Evolutionary conservation across 2,329 filamentous ascomycete species (phyloP).

Genomic region (Colletotrichum musae): DNA sequence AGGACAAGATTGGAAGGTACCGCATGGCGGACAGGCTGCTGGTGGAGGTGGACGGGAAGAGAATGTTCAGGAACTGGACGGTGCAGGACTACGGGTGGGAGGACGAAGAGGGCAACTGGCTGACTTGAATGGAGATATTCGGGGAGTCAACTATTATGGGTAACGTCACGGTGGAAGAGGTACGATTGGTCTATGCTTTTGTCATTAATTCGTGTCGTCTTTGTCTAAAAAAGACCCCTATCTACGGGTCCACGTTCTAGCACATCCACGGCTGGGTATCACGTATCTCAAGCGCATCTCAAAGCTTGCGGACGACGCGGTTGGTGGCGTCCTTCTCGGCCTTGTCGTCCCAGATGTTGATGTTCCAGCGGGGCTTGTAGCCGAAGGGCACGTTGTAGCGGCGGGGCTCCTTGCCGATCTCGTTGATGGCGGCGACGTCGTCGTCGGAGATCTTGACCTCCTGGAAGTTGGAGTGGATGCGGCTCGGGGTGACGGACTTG

Average conservation of each 20-base stretch:
- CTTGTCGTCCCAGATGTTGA: slow-evolving; percentile 69
- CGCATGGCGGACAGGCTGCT: slow-evolving; percentile 32
- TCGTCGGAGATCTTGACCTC: slow-evolving; percentile 73
- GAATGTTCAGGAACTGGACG: slow-evolving; percentile 43
- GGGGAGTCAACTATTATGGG: not conserved
- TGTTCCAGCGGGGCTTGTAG: slow-evolving; percentile 63
- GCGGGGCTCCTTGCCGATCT: slow-evolving; percentile 68
- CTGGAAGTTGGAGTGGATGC: slow-evolving; percentile 80
- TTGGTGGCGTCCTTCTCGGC: slow-evolving; percentile 65
- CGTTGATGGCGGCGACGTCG: slow-evolving; percentile 73
- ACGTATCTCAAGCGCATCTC: slow-evolving; percentile 4
- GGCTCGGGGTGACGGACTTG: slow-evolving; percentile 77
- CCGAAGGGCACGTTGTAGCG: slow-evolving; percentile 62
- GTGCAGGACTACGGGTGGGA: slow-evolving; percentile 46
- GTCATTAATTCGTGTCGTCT: slow-evolving; percentile 38
- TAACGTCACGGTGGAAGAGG: not conserved
- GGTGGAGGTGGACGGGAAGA: slow-evolving; percentile 42
- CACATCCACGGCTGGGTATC: slow-evolving; percentile 25
- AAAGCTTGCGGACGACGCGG: slow-evolving; percentile 59
- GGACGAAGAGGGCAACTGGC: slow-evolving; percentile 46
- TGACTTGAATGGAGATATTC: slow-evolving; percentile 14
- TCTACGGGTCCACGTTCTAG: too few species aligned
- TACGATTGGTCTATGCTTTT: not conserved
- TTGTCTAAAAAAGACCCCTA: not conserved
- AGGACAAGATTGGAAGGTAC: slow-evolving; percentile 41